Evolutionary conservation across 257 asterid species (phyloP), one percentile per base, ranked within the genome.

Genomic region (Gentiana macrophylla): DNA sequence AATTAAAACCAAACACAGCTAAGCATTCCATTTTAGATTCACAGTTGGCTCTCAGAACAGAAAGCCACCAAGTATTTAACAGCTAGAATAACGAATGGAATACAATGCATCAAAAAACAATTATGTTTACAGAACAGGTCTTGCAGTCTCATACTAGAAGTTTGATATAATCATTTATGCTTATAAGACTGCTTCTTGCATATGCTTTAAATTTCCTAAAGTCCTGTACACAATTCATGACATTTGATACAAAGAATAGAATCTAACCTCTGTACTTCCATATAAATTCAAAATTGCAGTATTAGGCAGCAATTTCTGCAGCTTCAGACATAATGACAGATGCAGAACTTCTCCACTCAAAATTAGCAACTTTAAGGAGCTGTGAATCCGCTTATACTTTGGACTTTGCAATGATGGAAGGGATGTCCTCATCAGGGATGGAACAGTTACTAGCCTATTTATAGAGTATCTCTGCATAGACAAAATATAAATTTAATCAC

Each of bases 241-340:
- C 13, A 35, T 38, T 60, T 37, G 12, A 47, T 52, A 35, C 45
- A 58, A 63, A 43, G 1, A 57, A 50, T 24, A 37, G 53, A 54
- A 48, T 52, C 82, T 79, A 59, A 91, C 98, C 98, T 86, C 98
- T 32, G 98, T 86, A 81, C 98, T 86, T 62, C 98, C 98, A 61
- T 91, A 91, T 61, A 87, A 68, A 78, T 91, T 91, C 75, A 87
- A 79, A 69, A 91, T 65, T 55, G 69, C 60, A 61, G 93, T 84
- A 69, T 61, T 67, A 47, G 98, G 98, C 55, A 91, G 82, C 66
- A 84, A 59, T 73, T 77, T 71, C 74, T 72, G 68, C 75, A 91
- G 89, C 71, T 44, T 72, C 74, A 72, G 63, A 77, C 83, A 80
- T 74, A 86, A 70, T 66, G 86, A 66, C 54, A 84, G 64, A 45